These are phyloP conservation scores for Pythium oligandrum DNA, from an alignment of 352 stramenopile species.

Conservation along the genomic window DNA sequence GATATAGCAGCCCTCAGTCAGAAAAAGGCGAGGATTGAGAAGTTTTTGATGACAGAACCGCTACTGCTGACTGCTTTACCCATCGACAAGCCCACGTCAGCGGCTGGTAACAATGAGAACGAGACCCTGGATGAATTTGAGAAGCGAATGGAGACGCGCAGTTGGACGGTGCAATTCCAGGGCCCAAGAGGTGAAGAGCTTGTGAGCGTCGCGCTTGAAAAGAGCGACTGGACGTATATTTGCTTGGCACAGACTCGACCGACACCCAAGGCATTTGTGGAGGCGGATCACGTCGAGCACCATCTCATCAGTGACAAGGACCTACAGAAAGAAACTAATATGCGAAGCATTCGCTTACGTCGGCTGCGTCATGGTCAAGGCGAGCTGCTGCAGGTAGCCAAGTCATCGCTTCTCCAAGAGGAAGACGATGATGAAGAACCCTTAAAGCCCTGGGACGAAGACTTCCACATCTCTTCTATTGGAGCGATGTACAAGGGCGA, in stretches of 20 bases:
- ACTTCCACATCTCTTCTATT: constrained; percentile 67
- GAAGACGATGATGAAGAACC: background rate
- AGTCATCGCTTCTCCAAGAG: background rate
- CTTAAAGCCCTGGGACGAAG: constrained; percentile 39
- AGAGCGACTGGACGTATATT: constrained; percentile 63
- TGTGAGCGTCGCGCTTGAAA: constrained; percentile 39
- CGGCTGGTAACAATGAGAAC: constrained; percentile 17
- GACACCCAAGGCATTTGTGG: constrained; percentile 40
- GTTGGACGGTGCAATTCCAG: constrained; percentile 46
- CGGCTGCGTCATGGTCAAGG: constrained; percentile 52
- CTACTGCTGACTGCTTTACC: constrained; percentile 34
- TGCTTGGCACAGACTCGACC: constrained; percentile 55
- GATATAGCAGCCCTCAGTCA: constrained; percentile 30
- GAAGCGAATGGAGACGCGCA: constrained; percentile 41
- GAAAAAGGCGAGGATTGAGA: constrained; percentile 31
- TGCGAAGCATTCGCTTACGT: constrained; percentile 48
- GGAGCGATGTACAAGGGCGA: constrained; percentile 45
- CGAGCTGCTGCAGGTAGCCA: constrained; percentile 26
- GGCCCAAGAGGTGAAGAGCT: constrained; percentile 45
- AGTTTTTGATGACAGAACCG: constrained; percentile 53
- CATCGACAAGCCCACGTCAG: constrained; percentile 18
- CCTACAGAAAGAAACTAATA: constrained; percentile 54
- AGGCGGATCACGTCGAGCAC: constrained; percentile 52
- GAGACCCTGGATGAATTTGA: constrained; percentile 25
- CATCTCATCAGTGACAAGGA: constrained; percentile 42